Evolutionary conservation across 176 grass and related monocot genomes (phyloP).

Genomic region (Oryza glaberrima): DNA sequence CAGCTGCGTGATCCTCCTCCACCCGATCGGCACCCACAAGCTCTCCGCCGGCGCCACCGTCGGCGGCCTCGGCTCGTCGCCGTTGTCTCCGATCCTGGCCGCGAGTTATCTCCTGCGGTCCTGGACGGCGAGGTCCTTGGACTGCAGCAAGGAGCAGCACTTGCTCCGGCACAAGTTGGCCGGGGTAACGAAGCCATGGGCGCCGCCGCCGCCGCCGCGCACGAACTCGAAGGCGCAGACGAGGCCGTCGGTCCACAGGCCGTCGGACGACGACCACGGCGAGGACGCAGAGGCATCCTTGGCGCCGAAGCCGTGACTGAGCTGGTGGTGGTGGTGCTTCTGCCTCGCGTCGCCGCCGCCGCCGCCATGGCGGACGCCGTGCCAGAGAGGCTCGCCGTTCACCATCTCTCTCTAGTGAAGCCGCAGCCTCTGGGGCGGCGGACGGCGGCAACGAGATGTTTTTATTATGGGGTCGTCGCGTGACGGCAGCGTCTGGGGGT

Average conservation of each 20-base stretch:
- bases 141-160: conserved; percentile 11
- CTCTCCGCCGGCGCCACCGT: conserved; percentile 38
- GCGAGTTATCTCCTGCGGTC: background rate
- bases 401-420: background rate
- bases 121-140: background rate
- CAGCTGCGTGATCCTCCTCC: conserved; percentile 58
- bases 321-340: no score
- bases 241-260: conserved; percentile 56
- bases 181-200: background rate
- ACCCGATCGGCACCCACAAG: conserved; percentile 54
- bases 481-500: background rate
- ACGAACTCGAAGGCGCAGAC: conserved; percentile 71
- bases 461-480: background rate
- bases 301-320: conserved; percentile 1
- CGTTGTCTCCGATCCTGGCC: conserved; percentile 21
- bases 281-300: background rate
- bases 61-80: conserved; percentile 35
- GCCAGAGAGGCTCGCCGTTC: background rate
- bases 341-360: no score
- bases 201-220: conserved; percentile 8
- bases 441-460: background rate
- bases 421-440: background rate
- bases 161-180: conserved; percentile 25
- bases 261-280: conserved; percentile 22
- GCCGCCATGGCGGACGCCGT: no score